phyloP scores from a whole-genome alignment of 768 basidiomycete genomes.

The Suillus occidentalis region DNA sequence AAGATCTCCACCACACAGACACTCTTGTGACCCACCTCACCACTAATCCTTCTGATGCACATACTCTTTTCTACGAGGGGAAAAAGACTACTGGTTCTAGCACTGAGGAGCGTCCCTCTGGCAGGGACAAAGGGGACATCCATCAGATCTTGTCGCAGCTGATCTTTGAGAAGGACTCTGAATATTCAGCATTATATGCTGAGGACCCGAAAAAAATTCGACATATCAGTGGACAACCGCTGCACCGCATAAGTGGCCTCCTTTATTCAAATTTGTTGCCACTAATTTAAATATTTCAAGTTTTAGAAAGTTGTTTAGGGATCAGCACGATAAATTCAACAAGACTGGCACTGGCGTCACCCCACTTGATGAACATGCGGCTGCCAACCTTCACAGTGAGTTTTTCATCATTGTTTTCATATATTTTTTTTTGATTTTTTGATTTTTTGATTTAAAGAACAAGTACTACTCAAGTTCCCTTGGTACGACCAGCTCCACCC shows the following conservation, averaged over 20 bases:
- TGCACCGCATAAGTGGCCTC: neutral
- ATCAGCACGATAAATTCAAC: neutral
- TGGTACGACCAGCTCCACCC: neutral
- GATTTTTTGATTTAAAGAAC: neutral
- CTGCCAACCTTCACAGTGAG: neutral
- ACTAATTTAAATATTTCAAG: neutral
- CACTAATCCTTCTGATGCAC: neutral
- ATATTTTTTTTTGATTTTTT: neutral
- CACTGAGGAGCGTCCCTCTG: neutral
- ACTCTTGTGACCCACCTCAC: neutral
- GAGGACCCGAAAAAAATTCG: neutral
- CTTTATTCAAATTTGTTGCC: neutral
- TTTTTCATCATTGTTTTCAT: neutral
- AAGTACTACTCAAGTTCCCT: neutral
- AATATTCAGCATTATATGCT: neutral
- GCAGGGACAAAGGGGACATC: slow-evolving; percentile 1
- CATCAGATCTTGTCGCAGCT: neutral
- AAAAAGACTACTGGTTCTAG: neutral
- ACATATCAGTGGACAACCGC: neutral
- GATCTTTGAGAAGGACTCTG: neutral
- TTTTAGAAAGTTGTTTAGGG: neutral
- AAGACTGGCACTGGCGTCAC: neutral
- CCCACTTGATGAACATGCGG: neutral
- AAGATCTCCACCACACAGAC: neutral
- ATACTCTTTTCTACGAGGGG: neutral